Evolutionary conservation across 495 filamentous ascomycete genomes (phyloP).

Genomic region (Hyaloscypha variabilis): DNA sequence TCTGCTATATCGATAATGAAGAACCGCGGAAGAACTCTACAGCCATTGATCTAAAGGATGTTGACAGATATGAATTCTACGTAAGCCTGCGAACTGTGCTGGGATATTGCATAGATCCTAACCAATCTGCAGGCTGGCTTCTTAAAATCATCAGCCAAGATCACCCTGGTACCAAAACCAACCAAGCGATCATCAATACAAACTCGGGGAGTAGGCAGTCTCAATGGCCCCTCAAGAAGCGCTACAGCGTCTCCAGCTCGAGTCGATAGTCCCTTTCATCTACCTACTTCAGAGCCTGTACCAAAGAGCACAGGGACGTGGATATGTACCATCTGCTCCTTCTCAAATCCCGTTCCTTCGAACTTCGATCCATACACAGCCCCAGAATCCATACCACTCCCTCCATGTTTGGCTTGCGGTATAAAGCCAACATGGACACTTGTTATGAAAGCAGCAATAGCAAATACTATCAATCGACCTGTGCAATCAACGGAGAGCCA

Average conservation of each 20-base stretch:
- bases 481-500: constrained; percentile 8
- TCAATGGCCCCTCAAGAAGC: constrained; percentile 43
- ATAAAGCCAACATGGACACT: constrained; percentile 86
- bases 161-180: constrained; percentile 82
- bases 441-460: constrained; percentile 82
- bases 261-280: constrained; percentile 49
- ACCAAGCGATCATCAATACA: constrained; percentile 58
- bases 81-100: constrained; percentile 45
- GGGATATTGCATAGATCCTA: constrained; percentile 19
- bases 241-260: constrained; percentile 51
- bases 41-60: constrained; percentile 84
- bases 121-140: constrained; percentile 73
- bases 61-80: constrained; percentile 90
- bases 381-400: constrained; percentile 72
- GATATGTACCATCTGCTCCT: constrained; percentile 96
- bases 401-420: constrained; percentile 89
- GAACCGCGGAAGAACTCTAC: constrained; percentile 86
- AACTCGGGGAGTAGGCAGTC: constrained; percentile 40
- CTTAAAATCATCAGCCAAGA: constrained; percentile 91
- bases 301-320: constrained; percentile 74
- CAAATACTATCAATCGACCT: constrained; percentile 48
- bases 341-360: constrained; percentile 92
- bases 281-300: constrained; percentile 49
- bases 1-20: constrained; percentile 90
- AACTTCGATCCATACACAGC: constrained; percentile 87